A percentile compares a stretch with the other conserved stretches of the same genome.
phyloP scores from a whole-genome alignment of 768 basidiomycete species.

The Strobilomyces confusus region DNA sequence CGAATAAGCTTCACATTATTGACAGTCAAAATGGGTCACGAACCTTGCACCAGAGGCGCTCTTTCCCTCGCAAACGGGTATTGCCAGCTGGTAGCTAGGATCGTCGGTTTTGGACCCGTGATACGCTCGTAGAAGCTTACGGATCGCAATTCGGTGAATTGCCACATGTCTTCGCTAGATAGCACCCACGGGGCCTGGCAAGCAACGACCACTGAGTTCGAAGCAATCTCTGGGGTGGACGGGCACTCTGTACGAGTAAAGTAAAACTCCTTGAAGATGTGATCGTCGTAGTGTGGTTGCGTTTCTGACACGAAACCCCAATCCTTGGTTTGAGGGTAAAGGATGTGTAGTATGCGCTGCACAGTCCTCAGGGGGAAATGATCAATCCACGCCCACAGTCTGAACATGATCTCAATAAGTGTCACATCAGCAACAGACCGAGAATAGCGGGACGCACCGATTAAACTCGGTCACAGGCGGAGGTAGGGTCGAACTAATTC shows the following conservation, averaged over 20 bases:
- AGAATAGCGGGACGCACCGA: constrained; percentile 18
- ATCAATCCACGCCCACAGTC: constrained; percentile 31
- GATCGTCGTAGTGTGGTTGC: constrained; percentile 33
- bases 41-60: constrained; percentile 63
- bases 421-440: neutral
- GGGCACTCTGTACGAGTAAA: constrained; percentile 33
- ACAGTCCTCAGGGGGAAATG: constrained; percentile 32
- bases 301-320: constrained; percentile 42
- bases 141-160: constrained; percentile 43
- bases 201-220: constrained; percentile 44
- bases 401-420: constrained; percentile 6
- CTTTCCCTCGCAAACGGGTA: constrained; percentile 45
- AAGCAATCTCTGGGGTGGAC: constrained; percentile 25
- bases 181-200: constrained; percentile 61
- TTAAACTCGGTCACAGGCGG: constrained; percentile 31
- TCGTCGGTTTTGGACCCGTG: neutral
- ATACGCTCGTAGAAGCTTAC: constrained; percentile 10
- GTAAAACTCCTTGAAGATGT: constrained; percentile 43
- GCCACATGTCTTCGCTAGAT: constrained; percentile 48
- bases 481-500: constrained; percentile 21
- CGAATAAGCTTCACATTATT: constrained; percentile 5
- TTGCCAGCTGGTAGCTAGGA: constrained; percentile 26
- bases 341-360: constrained; percentile 40
- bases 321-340: constrained; percentile 38
- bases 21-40: neutral